phyloP scores from a whole-genome alignment of 805 yeast genomes.

The Isabelozyma rhagii region DNA sequence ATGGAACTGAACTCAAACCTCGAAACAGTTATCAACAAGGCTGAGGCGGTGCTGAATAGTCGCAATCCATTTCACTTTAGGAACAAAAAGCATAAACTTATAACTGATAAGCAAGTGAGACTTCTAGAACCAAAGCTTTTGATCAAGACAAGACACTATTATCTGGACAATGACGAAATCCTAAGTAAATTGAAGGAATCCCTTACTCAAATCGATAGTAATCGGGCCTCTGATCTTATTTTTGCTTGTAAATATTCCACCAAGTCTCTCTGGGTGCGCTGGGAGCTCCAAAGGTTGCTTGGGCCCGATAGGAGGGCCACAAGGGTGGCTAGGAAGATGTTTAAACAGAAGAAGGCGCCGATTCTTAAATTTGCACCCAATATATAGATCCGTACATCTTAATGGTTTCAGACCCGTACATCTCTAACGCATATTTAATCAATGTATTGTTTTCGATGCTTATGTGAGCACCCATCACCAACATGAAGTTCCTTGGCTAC shows the following conservation, averaged over 20 bases:
- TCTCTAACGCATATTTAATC: background rate
- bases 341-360: background rate
- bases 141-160: constrained; percentile 5
- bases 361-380: background rate
- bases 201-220: constrained; percentile 7
- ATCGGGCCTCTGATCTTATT: constrained; percentile 20
- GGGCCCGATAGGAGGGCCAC: constrained; percentile 18
- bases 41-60: constrained; percentile 8
- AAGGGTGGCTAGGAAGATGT: background rate
- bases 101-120: constrained; percentile 12
- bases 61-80: background rate
- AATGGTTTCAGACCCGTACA: background rate
- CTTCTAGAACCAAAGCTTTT: constrained; percentile 8
- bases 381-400: background rate
- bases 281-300: constrained; percentile 27
- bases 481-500: background rate
- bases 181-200: constrained; percentile 6
- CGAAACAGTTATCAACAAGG: constrained; percentile 13
- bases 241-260: constrained; percentile 28
- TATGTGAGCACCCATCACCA: background rate
- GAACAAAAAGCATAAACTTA: constrained; percentile 1
- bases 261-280: constrained; percentile 20
- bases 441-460: background rate
- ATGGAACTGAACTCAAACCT: constrained; percentile 9
- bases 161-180: constrained; percentile 3